Evolutionary conservation across 1,284 basidiomycete species (phyloP), one percentile per base, ranked within the genome.

Genomic region (Leccinum colubrinum): DNA sequence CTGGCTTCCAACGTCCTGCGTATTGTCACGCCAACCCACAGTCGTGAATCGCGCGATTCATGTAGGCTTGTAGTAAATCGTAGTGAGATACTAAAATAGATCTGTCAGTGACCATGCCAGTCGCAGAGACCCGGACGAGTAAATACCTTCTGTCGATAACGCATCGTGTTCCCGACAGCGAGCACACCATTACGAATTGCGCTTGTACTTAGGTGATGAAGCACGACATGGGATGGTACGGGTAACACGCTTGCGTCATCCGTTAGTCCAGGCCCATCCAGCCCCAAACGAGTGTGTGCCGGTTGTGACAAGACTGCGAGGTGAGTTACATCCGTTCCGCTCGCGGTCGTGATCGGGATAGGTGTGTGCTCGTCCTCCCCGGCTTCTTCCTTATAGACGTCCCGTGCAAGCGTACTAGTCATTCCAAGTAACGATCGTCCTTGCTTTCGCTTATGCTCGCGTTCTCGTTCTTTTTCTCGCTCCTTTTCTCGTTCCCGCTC

Each of bases 121-220:
- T 46, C 9, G 17, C 50, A 56, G 15, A 59, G 55, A 58, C 20
- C 4, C 20, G 6, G 11, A 55, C 27, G 55, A 65, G 60, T 66
- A 94, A 62, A 61, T 67, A 94, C 93, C 88, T 99, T 99, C 78
- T 94, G 87, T 77, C 89, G 83, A 80, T 98, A 99, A 71, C 97
- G 81, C 52, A 92, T 96, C 59, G 97, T 98, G 59, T 90, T 95
- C 14, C 92, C 96, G 1, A 98, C 95, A 41, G 95, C 95, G 52
- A 99, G 78, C 53, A 97, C 94, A 3, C 95, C 95, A 73, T 96
- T 94, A 75, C 90, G 86, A 70, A 99, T 99, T 64, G 95, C 94
- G 74, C 94, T 97, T 57, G 97, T 98, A 64, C 95, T 95, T 62
- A 99, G 78, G 76, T 99, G 97, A 68, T 98, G 95, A 66, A 99